phyloP scores from a whole-genome alignment of 2,329 filamentous ascomycete species.

The Sporothrix humicola region DNA sequence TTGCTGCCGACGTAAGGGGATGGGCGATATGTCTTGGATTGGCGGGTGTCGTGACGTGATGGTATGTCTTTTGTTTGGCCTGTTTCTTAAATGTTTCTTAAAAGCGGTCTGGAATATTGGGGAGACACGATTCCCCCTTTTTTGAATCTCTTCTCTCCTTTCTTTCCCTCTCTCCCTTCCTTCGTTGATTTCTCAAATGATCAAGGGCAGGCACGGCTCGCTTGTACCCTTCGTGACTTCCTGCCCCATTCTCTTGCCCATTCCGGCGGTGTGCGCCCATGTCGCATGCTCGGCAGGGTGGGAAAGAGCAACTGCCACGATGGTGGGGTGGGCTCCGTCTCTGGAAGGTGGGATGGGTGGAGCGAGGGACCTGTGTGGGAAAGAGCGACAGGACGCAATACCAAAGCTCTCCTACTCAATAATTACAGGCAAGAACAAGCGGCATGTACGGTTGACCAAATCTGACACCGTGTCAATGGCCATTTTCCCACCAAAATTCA shows the following conservation, averaged over 20 bases:
- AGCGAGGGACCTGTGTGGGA: background rate
- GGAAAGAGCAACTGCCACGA: slow-evolving; percentile 27
- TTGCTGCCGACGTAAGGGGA: background rate
- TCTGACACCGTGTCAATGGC: too few species aligned
- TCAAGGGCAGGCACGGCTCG: slow-evolving; percentile 12
- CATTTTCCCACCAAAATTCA: too few species aligned
- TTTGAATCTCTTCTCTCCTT: background rate
- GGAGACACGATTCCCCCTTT: background rate
- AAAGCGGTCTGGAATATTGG: slow-evolving; percentile 19
- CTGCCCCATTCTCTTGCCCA: slow-evolving; percentile 12
- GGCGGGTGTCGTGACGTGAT: slow-evolving; percentile 18
- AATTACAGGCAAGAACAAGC: slow-evolving; percentile 12
- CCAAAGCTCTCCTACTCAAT: too few species aligned
- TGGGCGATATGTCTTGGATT: slow-evolving; percentile 14
- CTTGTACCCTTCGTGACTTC: background rate
- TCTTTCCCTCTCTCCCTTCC: background rate
- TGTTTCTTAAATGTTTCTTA: background rate
- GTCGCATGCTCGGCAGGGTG: background rate
- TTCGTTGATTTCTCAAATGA: background rate
- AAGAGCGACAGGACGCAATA: background rate
- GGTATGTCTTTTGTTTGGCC: background rate
- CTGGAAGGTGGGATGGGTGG: slow-evolving; percentile 26
- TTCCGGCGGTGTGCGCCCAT: slow-evolving; percentile 34
- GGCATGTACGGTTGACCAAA: too few species aligned
- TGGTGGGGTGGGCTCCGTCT: slow-evolving; percentile 25